phyloP scores from a whole-genome alignment of 371 early-diverging fungal species.

The Quaeritorhiza haematococci region DNA sequence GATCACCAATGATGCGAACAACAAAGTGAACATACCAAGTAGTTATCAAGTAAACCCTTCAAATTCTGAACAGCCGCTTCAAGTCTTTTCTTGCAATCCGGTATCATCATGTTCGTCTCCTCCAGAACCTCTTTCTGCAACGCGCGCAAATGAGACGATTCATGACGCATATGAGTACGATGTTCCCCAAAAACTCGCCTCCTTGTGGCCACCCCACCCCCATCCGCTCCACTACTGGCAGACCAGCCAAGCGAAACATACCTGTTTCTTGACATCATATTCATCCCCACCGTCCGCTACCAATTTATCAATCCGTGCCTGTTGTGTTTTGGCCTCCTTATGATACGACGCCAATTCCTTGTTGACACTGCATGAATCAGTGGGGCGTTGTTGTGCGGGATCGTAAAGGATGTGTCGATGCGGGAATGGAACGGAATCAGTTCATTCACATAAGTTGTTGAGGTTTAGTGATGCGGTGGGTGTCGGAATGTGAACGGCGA shows the following conservation, averaged over 20 bases:
- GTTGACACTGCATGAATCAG: no score
- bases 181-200: background rate
- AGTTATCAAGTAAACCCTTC: no score
- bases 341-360: slow-evolving; percentile 63
- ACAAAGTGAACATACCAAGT: no score
- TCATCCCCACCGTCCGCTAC: slow-evolving; percentile 54
- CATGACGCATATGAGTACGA: background rate
- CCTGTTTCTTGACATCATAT: slow-evolving; percentile 69
- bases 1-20: no score
- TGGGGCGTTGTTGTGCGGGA: no score
- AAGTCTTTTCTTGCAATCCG: slow-evolving; percentile 62
- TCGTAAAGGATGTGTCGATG: no score
- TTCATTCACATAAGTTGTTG: background rate
- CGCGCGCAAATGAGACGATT: slow-evolving; percentile 1
- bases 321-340: slow-evolving; percentile 58
- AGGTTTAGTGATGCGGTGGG: background rate
- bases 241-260: slow-evolving; percentile 11
- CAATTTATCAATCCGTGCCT: slow-evolving; percentile 61
- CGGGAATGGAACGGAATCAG: background rate
- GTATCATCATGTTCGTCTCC: slow-evolving; percentile 71
- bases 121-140: slow-evolving; percentile 67
- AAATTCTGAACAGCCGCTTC: no score
- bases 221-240: background rate
- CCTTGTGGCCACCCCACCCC: background rate
- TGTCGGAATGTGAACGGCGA: background rate